These are phyloP conservation scores for Chlorella sp. DNA, from an alignment of 139 green algal species.

Conservation along the genomic window DNA sequence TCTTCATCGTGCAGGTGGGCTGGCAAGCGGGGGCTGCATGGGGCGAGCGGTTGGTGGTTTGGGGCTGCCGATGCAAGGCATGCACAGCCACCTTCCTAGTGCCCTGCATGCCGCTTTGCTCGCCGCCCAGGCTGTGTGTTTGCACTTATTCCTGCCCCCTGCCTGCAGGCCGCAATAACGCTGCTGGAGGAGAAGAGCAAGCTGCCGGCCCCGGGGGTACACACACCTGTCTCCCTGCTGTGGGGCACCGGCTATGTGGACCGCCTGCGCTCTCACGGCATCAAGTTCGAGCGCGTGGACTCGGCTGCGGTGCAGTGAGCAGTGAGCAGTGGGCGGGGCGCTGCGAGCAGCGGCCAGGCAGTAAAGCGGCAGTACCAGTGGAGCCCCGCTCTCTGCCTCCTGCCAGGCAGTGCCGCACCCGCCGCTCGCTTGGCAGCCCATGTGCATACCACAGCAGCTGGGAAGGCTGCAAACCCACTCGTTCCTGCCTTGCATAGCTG, in stretches of 20 bases:
- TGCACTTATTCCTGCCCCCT: not conserved
- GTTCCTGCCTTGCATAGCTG: too few species aligned
- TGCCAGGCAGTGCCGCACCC: too few species aligned
- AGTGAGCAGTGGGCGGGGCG: too few species aligned
- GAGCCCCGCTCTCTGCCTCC: too few species aligned
- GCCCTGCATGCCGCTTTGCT: not conserved
- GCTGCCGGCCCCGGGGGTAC: slow-evolving; percentile 35
- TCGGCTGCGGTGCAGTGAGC: not conserved
- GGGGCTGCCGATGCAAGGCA: too few species aligned
- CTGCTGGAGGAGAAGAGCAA: slow-evolving; percentile 56
- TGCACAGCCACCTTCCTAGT: not conserved
- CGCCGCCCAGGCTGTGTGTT: not conserved
- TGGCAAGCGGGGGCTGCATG: not conserved
- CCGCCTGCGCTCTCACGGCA: slow-evolving; percentile 38
- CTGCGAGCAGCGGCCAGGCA: too few species aligned
- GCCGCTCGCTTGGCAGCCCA: too few species aligned
- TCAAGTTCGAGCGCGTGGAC: slow-evolving; percentile 36
- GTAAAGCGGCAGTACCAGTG: too few species aligned
- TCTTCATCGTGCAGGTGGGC: slow-evolving; percentile 56
- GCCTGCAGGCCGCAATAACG: slow-evolving; percentile 49
- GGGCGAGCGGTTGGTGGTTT: not conserved
- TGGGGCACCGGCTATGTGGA: slow-evolving; percentile 42
- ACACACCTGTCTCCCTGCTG: slow-evolving; percentile 44
- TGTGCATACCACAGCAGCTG: too few species aligned
- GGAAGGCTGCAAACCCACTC: too few species aligned